Percentiles rank a stretch among this genome's conserved stretches.
Evolutionary conservation across 2,329 filamentous ascomycete species (phyloP).

Genomic region (Colletotrichum sp.): DNA sequence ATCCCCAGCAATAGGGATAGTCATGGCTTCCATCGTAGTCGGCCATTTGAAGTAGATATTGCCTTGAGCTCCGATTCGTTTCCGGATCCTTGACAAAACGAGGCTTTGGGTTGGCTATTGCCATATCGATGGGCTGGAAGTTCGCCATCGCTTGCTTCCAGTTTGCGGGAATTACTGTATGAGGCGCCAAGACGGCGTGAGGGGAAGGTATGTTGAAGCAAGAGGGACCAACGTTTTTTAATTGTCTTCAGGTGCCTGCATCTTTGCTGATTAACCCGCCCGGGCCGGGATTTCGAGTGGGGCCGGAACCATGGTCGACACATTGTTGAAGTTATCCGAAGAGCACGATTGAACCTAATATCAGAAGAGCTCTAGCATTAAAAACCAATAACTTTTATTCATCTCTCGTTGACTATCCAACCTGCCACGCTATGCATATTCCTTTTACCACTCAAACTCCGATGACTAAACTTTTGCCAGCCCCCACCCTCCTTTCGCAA

Average conservation of each 20-base stretch:
- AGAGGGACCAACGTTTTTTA: neutral
- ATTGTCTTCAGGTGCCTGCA: neutral
- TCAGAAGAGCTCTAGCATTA: neutral
- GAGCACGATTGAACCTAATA: neutral
- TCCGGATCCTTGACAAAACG: constrained; percentile 14
- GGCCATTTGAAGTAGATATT: constrained; percentile 14
- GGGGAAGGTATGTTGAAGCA: neutral
- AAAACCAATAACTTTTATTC: neutral
- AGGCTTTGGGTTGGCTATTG: constrained; percentile 21
- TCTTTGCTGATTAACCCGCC: neutral
- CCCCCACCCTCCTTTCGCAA: neutral
- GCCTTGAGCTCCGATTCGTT: neutral
- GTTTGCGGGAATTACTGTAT: neutral
- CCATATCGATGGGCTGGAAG: constrained; percentile 19
- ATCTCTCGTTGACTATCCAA: neutral
- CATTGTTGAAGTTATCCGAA: neutral
- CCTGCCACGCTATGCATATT: neutral
- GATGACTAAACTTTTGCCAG: neutral
- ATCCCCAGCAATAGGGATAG: constrained; percentile 28
- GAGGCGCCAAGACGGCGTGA: neutral
- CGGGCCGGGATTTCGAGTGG: neutral
- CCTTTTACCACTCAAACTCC: neutral
- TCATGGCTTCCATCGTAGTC: constrained; percentile 23
- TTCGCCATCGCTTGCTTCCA: neutral
- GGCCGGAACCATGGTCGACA: neutral